Conservation (phyloP, 23 red algal species). For the Agarophyton chilense region DNA sequence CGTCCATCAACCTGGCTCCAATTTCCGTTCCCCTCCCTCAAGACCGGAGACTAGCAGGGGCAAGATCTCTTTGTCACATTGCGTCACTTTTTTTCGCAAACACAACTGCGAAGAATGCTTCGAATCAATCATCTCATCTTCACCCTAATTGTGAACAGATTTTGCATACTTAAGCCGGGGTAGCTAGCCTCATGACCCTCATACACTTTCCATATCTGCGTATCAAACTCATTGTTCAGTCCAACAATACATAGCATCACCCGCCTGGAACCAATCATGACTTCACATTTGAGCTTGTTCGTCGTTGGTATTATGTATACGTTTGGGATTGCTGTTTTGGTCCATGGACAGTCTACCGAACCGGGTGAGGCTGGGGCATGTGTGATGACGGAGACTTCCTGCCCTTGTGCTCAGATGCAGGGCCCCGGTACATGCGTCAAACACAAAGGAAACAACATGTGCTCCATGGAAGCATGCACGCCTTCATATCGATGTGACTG, state of each 20-base stretch:
- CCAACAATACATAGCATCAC: too few relatives aligned
- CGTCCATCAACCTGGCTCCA: too few relatives aligned
- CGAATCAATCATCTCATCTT: too few relatives aligned
- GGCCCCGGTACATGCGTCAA: conserved; percentile 9
- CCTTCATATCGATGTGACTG: conserved; percentile 47
- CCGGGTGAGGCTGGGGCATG: neutral
- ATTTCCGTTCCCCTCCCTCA: too few relatives aligned
- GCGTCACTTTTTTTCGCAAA: too few relatives aligned
- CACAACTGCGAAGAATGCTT: too few relatives aligned
- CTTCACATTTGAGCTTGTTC: neutral
- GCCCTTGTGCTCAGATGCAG: conserved; percentile 4
- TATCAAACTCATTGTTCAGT: too few relatives aligned
- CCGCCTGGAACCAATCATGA: neutral
- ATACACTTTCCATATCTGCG: neutral
- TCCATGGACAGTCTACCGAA: neutral
- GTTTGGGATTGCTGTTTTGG: neutral
- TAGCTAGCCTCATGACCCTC: too few relatives aligned
- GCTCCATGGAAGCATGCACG: conserved; percentile 10
- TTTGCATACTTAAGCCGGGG: too few relatives aligned
- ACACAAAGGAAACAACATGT: conserved; percentile 20
- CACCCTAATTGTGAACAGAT: too few relatives aligned
- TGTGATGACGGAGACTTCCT: conserved; percentile 30
- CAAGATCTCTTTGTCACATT: too few relatives aligned
- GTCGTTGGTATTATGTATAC: neutral
- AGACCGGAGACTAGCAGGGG: too few relatives aligned